phyloP scores from a whole-genome alignment of 83 land plant genomes.

The Picea mariana region DNA sequence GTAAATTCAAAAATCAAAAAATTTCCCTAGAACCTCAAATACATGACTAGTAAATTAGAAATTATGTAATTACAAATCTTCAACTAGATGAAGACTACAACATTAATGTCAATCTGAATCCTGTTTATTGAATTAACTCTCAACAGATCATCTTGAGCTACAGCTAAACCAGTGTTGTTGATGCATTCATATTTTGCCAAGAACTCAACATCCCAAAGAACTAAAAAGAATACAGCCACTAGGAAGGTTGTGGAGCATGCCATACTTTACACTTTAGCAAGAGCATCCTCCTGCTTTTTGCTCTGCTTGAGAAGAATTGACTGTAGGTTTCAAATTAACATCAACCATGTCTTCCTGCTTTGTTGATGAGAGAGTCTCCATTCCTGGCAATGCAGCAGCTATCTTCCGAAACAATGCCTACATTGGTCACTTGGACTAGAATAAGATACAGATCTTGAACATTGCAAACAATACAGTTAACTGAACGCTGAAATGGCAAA shows the following conservation, averaged over 20 bases:
- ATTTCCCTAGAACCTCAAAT: neutral
- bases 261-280: slow-evolving; percentile 38
- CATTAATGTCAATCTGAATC: neutral
- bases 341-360: slow-evolving; percentile 93
- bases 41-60: neutral
- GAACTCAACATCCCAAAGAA: neutral
- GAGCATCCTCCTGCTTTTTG: slow-evolving; percentile 76
- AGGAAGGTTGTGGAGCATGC: neutral
- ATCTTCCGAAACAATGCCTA: slow-evolving; percentile 90
- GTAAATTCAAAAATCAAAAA: neutral
- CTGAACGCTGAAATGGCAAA: neutral
- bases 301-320: slow-evolving; percentile 46
- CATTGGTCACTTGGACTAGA: slow-evolving; percentile 3
- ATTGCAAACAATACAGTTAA: neutral
- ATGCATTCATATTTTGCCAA: neutral
- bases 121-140: neutral
- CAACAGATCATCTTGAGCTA: neutral
- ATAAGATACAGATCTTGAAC: neutral
- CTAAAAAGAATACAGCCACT: neutral
- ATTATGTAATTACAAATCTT: neutral
- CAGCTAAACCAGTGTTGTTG: neutral
- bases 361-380: slow-evolving; percentile 82
- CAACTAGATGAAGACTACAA: neutral
- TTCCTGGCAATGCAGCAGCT: slow-evolving; percentile 89
- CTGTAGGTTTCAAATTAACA: slow-evolving; percentile 77